Evolutionary conservation across 1,284 basidiomycete species (phyloP), one percentile per base, ranked within the genome.

Genomic region (Pseudozyma thailandica): DNA sequence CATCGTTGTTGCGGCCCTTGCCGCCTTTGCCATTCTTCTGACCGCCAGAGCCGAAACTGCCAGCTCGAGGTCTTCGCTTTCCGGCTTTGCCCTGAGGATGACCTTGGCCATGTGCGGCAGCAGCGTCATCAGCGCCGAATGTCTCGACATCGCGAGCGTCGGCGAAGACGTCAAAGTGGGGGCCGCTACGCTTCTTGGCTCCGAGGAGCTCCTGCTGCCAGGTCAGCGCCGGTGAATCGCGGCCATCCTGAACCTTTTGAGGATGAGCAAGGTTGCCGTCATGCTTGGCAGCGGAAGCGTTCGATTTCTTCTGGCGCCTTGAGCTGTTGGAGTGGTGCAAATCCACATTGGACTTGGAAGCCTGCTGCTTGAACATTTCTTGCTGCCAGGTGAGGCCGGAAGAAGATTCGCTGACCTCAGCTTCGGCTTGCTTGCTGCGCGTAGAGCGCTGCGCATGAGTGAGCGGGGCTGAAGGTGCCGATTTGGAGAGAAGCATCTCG

Each of bases 161-260:
- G 16, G 75, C 75, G 58, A 77, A 77, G 52, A 76, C 72, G 35
- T 76, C 75, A 47, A 59, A 76, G 23, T 72, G 65, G 41, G 74
- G 72, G 4, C 75, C 75, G 8, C 42, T 42, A 27, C 63, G 64
- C 56, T 71, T 73, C 56, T 76, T 66, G 45, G 52, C 58, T 18
- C 57, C 64, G 12, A 78, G 42, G 9, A 76, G 59, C 51, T 73
- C 74, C 33, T 78, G 75, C 54, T 78, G 75, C 75, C 75, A 78
- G 26, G 74, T 78, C 39, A 76, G 27, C 16, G 65, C 62, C n/a
- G 64, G 60, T 20, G 72, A 70, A 35, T 62, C 71, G 20, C 52
- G 55, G 7, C 62, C 61, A 18, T 56, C 55, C 44, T 75, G 60
- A n/a, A 68, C 55, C 42, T 58, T 56, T 45, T 71, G 63, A 28